Base-by-base conservation (phyloP, 371 early-diverging fungal species). In the Massospora cicadina region DNA sequence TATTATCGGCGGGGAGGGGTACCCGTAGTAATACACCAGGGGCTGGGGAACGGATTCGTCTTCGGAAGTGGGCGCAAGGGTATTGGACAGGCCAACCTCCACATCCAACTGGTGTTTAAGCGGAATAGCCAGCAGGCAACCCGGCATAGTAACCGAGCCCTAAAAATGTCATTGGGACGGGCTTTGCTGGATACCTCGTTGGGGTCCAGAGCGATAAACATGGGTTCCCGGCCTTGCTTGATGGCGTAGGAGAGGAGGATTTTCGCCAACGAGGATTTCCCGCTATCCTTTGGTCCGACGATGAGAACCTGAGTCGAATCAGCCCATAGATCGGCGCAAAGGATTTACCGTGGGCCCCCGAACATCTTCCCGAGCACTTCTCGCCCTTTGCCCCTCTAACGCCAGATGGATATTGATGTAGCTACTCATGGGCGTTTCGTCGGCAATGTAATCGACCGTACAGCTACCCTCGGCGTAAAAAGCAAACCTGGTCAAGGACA, bases 371-470 rank as follows among this genome's bases (percentile, higher is more conserved):
- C 68, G 68, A 24, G 76, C 76, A 0, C 88, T 87, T 23, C 69
- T 70, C 32, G 75, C 77, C 27, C 94, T 78, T 28, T 81, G 66
- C 65, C 86, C 84, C 68, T 94, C 90, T n/a, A 95, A 71, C 0
- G 91, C 89, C 54, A 88, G 67, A 69, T 97, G 96, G 3, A 85
- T 77, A 69, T 93, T 93, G 54, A 93, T 74, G 70, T 89, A 92
- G 60, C 81, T 81, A 30, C 76, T 74, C 95, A 97, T 95, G 10
- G 94, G 93, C 2, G 98, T 95, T 68, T 97, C 98, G 31, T 81
- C 86, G 0, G 92, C 91, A 1, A 86, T 80, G 65, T 96, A 95
- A 63, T 88, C 91, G 1, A 89, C 89, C 25, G 79, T 72, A 66
- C 81, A 85, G 29, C 71, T 69, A 55, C 93, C 93, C 24, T 72